phyloP scores from a whole-genome alignment of 768 basidiomycete genomes.

The Roridomyces roridus region DNA sequence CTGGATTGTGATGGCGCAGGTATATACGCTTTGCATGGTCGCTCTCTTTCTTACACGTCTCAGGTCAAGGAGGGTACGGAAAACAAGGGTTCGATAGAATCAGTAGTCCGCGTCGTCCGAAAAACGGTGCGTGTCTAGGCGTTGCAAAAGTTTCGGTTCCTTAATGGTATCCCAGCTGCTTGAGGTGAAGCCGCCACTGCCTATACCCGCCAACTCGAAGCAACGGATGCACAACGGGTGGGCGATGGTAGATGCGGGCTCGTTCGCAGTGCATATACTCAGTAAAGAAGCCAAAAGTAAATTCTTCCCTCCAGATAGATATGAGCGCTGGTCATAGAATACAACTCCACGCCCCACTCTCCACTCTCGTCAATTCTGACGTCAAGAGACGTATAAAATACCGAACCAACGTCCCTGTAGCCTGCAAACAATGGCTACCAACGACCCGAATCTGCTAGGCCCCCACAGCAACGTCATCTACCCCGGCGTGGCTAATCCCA shows the following conservation, averaged over 20 bases:
- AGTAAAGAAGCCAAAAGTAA: conserved; percentile 69
- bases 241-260: conserved; percentile 85
- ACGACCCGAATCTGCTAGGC: conserved; percentile 32
- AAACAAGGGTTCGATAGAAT: conserved; percentile 77
- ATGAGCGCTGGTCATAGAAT: conserved; percentile 34
- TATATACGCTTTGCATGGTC: conserved; percentile 36
- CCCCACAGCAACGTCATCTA: conserved; percentile 43
- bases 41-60: too few species aligned
- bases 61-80: conserved; percentile 89
- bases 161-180: conserved; percentile 56
- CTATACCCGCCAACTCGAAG: conserved; percentile 68
- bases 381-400: conserved; percentile 11
- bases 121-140: conserved; percentile 53
- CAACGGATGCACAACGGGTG: conserved; percentile 71
- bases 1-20: conserved; percentile 81
- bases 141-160: neutral
- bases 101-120: conserved; percentile 70
- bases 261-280: conserved; percentile 80
- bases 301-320: conserved; percentile 56
- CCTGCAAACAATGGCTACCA: conserved; percentile 41
- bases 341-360: neutral
- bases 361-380: conserved; percentile 15
- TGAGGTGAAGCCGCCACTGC: conserved; percentile 59
- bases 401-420: neutral
- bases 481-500: conserved; percentile 54